Evolutionary conservation across 108 stramenopile genomes (phyloP).

Genomic region (Nitzschia inconspicua): DNA sequence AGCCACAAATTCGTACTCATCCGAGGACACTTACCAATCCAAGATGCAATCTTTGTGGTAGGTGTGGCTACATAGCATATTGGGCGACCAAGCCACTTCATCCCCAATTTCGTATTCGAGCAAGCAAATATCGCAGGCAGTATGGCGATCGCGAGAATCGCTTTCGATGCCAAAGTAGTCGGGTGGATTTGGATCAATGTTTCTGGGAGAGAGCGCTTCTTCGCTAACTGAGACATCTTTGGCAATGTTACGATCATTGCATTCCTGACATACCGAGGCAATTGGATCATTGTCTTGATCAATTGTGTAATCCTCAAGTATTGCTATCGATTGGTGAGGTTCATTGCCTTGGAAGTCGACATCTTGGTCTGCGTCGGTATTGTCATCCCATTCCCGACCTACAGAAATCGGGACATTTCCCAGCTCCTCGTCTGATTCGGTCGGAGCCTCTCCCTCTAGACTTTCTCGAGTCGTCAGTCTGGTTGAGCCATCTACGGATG

Average conservation of each 20-base stretch:
- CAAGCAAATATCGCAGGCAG: slow-evolving; percentile 52
- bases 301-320: no score
- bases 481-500: no score
- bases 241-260: background rate
- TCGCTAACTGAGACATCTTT: no score
- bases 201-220: no score
- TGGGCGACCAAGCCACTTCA: slow-evolving; percentile 39
- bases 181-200: background rate
- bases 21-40: slow-evolving; percentile 33
- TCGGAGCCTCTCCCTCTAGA: no score
- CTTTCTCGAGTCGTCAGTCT: no score
- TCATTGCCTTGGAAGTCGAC: no score
- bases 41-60: slow-evolving; percentile 54
- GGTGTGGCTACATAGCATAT: slow-evolving; percentile 34
- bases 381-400: background rate
- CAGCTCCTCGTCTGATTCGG: no score
- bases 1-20: background rate
- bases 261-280: no score
- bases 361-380: background rate
- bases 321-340: no score
- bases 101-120: slow-evolving; percentile 45
- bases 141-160: slow-evolving; percentile 14
- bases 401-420: background rate
- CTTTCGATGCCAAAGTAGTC: slow-evolving; percentile 10
- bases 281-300: no score